Conservation (phyloP, 2,329 filamentous ascomycete species). For the Fusarium solani-melongenae region DNA sequence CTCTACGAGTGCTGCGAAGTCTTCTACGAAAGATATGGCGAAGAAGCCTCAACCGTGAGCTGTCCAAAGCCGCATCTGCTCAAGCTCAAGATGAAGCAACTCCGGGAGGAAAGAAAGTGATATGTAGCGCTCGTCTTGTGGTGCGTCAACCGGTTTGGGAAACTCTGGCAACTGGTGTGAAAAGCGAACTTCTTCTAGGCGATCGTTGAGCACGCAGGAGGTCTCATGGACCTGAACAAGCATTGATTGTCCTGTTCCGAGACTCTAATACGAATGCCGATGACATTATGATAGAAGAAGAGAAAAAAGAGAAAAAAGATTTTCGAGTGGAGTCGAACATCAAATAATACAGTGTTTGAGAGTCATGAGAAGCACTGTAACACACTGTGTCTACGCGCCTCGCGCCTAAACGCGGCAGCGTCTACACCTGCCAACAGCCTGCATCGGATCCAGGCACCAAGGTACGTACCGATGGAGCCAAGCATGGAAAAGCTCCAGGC, state of each 20-base stretch:
- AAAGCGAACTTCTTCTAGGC: slow-evolving; percentile 85
- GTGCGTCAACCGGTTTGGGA: slow-evolving; percentile 56
- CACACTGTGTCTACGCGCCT: slow-evolving; percentile 30
- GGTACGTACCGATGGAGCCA: slow-evolving; percentile 32
- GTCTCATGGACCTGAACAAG: slow-evolving; percentile 87
- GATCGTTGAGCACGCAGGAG: slow-evolving; percentile 98
- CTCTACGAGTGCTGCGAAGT: slow-evolving; percentile 93
- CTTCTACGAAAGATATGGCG: slow-evolving; percentile 85
- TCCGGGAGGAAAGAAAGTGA: slow-evolving; percentile 55
- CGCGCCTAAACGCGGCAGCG: slow-evolving; percentile 26
- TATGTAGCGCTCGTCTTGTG: slow-evolving; percentile 60
- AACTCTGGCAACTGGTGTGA: slow-evolving; percentile 75
- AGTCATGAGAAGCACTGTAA: neutral
- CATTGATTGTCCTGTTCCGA: slow-evolving; percentile 92
- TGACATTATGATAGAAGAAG: slow-evolving; percentile 75
- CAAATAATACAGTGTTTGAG: slow-evolving; percentile 33
- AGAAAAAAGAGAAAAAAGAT: slow-evolving; percentile 43
- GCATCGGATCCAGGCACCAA: slow-evolving; percentile 7
- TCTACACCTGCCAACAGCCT: neutral
- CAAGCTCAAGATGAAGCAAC: slow-evolving; percentile 86
- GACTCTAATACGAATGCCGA: slow-evolving; percentile 99
- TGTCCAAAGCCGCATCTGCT: slow-evolving; percentile 87
- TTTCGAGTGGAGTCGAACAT: slow-evolving; percentile 39
- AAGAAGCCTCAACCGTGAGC: slow-evolving; percentile 79
- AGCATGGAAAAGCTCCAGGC: slow-evolving; percentile 20